phyloP scores from a whole-genome alignment of 805 yeast genomes.

The Wickerhamiella domercqiae region DNA sequence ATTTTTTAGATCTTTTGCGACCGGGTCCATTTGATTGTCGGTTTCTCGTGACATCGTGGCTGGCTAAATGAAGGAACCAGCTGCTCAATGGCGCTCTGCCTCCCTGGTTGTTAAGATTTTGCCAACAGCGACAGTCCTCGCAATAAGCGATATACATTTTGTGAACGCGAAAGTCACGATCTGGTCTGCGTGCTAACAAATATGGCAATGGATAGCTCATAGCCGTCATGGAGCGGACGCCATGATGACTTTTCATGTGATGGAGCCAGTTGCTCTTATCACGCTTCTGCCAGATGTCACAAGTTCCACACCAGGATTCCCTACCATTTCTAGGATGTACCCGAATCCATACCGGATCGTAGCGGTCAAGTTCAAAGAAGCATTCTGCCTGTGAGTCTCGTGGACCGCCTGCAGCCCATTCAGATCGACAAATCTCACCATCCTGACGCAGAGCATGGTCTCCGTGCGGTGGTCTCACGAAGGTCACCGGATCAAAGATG shows the following conservation, averaged over 20 bases:
- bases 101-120: constrained; percentile 1
- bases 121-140: constrained; percentile 3
- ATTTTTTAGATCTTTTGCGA: background rate
- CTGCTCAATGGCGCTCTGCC: background rate
- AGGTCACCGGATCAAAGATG: background rate
- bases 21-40: background rate
- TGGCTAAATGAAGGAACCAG: constrained; percentile 2
- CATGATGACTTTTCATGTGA: constrained; percentile 4
- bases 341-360: background rate
- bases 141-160: constrained; percentile 1
- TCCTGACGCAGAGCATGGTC: background rate
- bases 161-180: background rate
- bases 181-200: background rate
- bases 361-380: constrained; percentile 1
- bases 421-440: background rate
- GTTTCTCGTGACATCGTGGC: constrained; percentile 3
- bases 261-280: constrained; percentile 3
- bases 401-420: background rate
- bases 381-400: background rate
- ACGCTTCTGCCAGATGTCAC: constrained; percentile 1
- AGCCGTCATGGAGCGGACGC: constrained; percentile 1
- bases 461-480: background rate
- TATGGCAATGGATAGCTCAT: constrained; percentile 1
- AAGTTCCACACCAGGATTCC: constrained; percentile 3
- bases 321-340: background rate